phyloP scores from a whole-genome alignment of 1,139 yeast genomes.

The Lodderomyces theae region DNA sequence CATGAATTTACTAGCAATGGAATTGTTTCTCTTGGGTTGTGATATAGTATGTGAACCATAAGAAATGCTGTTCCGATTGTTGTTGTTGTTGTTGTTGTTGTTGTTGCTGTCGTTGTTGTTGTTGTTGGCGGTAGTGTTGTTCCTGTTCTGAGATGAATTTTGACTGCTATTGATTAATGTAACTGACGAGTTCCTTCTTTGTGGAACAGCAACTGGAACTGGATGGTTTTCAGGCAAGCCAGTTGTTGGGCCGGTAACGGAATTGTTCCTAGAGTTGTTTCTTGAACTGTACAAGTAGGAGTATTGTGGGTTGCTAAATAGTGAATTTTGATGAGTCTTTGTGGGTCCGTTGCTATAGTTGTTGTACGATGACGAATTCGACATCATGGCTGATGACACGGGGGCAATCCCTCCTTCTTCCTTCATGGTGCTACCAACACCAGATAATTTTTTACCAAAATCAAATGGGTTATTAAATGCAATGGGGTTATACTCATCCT shows the following conservation, averaged over 20 bases:
- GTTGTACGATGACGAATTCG: slow-evolving; percentile 5
- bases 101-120: slow-evolving; percentile 1
- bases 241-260: slow-evolving; percentile 1
- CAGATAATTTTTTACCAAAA: slow-evolving; percentile 7
- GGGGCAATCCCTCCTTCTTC: slow-evolving; percentile 1
- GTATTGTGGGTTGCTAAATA: slow-evolving; percentile 2
- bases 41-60: slow-evolving; percentile 3
- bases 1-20: slow-evolving; percentile 11
- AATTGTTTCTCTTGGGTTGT: slow-evolving; percentile 5
- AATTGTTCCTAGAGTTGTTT: slow-evolving; percentile 6
- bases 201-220: background rate
- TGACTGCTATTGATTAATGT: slow-evolving; percentile 11
- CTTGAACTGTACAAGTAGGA: slow-evolving; percentile 4
- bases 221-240: background rate
- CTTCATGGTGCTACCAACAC: background rate
- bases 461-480: slow-evolving; percentile 12
- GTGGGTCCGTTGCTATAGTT: background rate
- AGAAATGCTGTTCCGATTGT: background rate
- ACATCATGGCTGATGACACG: slow-evolving; percentile 1
- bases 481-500: slow-evolving; percentile 9
- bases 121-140: slow-evolving; percentile 3
- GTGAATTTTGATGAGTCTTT: background rate
- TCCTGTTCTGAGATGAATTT: slow-evolving; percentile 6
- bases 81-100: no score
- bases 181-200: slow-evolving; percentile 10